A percentile compares a stretch with the other conserved stretches of the same genome.
phyloP scores from a whole-genome alignment of 1,284 basidiomycete genomes.

The Coniophora puteana region DNA sequence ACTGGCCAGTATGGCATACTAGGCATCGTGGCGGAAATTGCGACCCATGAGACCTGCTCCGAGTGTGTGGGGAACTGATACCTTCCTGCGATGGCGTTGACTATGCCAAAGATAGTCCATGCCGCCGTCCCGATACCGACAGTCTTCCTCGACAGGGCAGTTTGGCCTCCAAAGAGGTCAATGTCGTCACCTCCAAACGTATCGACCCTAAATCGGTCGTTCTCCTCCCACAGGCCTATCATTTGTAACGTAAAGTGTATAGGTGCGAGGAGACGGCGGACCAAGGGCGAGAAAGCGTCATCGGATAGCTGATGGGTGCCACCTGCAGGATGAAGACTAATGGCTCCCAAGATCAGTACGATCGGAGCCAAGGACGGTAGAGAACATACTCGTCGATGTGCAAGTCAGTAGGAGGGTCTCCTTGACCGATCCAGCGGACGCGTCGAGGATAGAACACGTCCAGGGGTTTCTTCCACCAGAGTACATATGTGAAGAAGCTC shows the following conservation, averaged over 20 bases:
- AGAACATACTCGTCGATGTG: no score
- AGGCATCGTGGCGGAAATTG: no score
- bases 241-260: not conserved
- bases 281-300: no score
- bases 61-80: not conserved
- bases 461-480: constrained; percentile 14
- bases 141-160: not conserved
- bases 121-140: not conserved
- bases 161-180: no score
- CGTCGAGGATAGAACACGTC: constrained; percentile 3
- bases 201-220: not conserved
- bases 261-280: not conserved
- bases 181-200: no score
- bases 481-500: constrained; percentile 1
- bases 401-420: no score
- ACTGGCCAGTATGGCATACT: no score
- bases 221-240: not conserved
- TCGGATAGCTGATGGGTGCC: no score
- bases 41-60: not conserved
- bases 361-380: not conserved
- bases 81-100: not conserved
- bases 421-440: constrained; percentile 1
- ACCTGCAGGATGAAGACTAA: no score
- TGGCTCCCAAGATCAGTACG: no score
- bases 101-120: not conserved